A percentile compares a stretch with the other conserved stretches of the same genome.
phyloP scores from a whole-genome alignment of 176 grass and related monocot genomes.

The Triticum dicoccoides region DNA sequence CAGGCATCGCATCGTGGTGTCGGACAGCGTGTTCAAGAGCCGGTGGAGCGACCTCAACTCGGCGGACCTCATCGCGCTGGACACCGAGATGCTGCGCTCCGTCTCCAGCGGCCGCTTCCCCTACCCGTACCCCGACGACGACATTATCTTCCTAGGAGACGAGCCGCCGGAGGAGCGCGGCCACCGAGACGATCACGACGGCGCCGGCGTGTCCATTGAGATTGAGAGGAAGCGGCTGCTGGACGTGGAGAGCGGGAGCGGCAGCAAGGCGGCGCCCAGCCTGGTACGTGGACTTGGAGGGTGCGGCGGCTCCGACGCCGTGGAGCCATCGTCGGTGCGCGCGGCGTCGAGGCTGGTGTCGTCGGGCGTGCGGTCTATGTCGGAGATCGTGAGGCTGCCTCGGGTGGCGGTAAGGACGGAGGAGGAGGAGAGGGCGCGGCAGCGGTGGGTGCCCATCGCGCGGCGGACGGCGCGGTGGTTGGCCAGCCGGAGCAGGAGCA shows the following conservation, averaged over 20 bases:
- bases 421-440: conserved; percentile 44
- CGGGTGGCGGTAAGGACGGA: conserved; percentile 24
- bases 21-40: conserved; percentile 72
- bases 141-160: background rate
- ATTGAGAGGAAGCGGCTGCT: conserved; percentile 63
- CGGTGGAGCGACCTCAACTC: conserved; percentile 97
- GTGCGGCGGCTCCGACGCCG: too few relatives aligned
- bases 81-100: conserved; percentile 60
- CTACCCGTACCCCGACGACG: background rate
- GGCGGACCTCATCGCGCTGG: conserved; percentile 63
- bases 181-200: background rate
- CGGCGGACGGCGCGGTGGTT: conserved; percentile 75
- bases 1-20: conserved; percentile 75
- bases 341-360: conserved; percentile 29
- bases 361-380: conserved; percentile 68
- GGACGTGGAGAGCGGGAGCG: background rate
- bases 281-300: background rate
- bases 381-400: conserved; percentile 78
- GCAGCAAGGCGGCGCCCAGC: too few relatives aligned
- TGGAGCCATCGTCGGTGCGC: too few relatives aligned
- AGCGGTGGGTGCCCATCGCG: conserved; percentile 76
- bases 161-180: background rate
- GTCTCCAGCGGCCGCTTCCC: conserved; percentile 45
- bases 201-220: conserved; percentile 33
- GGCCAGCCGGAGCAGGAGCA: conserved; percentile 8